A percentile compares a stretch with the other conserved stretches of the same genome.
These are phyloP conservation scores for Nemania bipapillata DNA, from an alignment of 2,329 filamentous ascomycete genomes.

Conservation along the genomic window DNA sequence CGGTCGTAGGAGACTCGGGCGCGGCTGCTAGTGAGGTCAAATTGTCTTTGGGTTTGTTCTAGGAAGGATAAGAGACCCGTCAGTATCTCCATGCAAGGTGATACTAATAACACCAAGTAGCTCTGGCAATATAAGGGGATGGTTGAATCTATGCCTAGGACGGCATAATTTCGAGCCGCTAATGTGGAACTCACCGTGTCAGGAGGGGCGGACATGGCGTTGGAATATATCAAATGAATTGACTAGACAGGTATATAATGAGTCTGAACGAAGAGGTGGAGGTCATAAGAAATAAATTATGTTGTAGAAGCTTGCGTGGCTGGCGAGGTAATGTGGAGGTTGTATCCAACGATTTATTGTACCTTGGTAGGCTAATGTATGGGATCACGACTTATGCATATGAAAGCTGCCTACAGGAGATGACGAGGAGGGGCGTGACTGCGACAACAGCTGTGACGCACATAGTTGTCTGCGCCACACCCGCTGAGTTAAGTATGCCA, in stretches of 20 bases:
- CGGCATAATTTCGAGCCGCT: slow-evolving; percentile 35
- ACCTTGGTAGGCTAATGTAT: slow-evolving; percentile 32
- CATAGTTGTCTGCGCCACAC: slow-evolving; percentile 33
- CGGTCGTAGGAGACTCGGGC: slow-evolving; percentile 74
- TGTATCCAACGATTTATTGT: slow-evolving; percentile 16
- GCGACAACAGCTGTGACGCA: slow-evolving; percentile 34
- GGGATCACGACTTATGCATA: slow-evolving; percentile 23
- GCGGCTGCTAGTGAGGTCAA: slow-evolving; percentile 52
- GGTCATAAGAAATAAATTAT: background rate
- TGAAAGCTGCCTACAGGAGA: slow-evolving; percentile 20
- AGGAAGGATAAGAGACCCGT: slow-evolving; percentile 25
- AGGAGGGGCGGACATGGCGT: slow-evolving; percentile 51
- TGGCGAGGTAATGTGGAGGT: slow-evolving; percentile 22
- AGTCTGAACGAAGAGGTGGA: slow-evolving; percentile 10
- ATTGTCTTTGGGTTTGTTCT: slow-evolving; percentile 57
- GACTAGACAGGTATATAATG: slow-evolving; percentile 25
- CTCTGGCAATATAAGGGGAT: slow-evolving; percentile 15
- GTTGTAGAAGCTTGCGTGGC: slow-evolving; percentile 6
- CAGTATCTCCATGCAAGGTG: slow-evolving; percentile 19
- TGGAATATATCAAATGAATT: slow-evolving; percentile 5
- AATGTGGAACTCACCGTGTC: slow-evolving; percentile 48
- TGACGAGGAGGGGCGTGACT: slow-evolving; percentile 32
- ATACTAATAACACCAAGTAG: background rate
- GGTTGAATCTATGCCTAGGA: slow-evolving; percentile 23
- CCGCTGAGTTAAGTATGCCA: background rate